These are phyloP conservation scores for Puccinellia tenuiflora DNA, from an alignment of 176 grass and related monocot species.

Conservation along the genomic window DNA sequence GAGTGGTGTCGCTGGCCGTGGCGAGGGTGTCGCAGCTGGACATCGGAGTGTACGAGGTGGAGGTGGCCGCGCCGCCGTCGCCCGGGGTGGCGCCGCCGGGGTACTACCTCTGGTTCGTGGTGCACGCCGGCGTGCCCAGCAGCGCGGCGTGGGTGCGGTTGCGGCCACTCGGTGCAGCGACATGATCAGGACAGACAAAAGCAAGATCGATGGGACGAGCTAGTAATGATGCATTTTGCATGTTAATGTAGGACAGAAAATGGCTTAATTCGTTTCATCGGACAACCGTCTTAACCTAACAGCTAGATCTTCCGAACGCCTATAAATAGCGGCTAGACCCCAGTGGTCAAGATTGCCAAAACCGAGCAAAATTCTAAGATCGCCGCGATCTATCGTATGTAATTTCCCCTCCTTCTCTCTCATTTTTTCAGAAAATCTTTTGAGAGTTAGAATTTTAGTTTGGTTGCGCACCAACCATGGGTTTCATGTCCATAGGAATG, in stretches of 20 bases:
- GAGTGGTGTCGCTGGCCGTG: conserved; percentile 42
- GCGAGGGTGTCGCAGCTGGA: conserved; percentile 29
- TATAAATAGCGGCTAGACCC: too few species aligned
- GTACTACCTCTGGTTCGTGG: conserved; percentile 81
- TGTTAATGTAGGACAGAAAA: not conserved
- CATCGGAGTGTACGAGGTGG: conserved; percentile 30
- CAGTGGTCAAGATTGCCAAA: too few species aligned
- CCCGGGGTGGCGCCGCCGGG: conserved; percentile 65
- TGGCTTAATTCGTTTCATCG: not conserved
- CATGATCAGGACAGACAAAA: not conserved
- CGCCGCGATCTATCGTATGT: too few species aligned
- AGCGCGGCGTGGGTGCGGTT: conserved; percentile 49
- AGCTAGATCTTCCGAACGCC: not conserved
- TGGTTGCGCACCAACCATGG: too few species aligned
- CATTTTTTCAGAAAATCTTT: too few species aligned
- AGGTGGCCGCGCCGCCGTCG: conserved; percentile 42
- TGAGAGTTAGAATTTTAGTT: too few species aligned
- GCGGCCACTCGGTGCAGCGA: conserved; percentile 27
- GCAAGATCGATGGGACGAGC: not conserved
- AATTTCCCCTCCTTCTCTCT: too few species aligned
- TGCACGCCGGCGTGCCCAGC: conserved; percentile 73
- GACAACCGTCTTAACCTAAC: not conserved
- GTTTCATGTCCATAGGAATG: too few species aligned
- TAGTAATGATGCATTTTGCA: not conserved
- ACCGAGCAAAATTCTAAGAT: too few species aligned